phyloP scores from a whole-genome alignment of 495 filamentous ascomycete genomes.

The Trichoderma virens region DNA sequence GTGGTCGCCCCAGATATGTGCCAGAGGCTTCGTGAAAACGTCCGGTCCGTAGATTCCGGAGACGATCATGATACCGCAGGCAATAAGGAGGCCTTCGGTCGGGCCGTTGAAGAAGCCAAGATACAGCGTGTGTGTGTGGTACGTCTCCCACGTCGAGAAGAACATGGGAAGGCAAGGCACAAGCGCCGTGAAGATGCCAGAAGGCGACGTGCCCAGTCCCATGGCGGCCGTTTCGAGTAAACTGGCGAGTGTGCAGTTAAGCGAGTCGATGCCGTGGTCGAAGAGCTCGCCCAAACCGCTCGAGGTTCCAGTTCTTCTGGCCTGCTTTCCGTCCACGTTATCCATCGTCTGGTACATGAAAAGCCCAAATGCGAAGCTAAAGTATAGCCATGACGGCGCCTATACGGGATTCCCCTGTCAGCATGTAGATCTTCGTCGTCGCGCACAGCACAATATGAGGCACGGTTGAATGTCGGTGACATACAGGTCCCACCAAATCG shows the following conservation, averaged over 20 bases:
- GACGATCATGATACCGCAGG: constrained; percentile 72
- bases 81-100: constrained; percentile 89
- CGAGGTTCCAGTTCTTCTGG: constrained; percentile 86
- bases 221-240: constrained; percentile 84
- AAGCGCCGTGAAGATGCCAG: constrained; percentile 85
- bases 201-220: constrained; percentile 72
- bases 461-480: constrained; percentile 17
- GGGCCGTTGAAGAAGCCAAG: constrained; percentile 96
- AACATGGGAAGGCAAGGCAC: constrained; percentile 95
- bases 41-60: constrained; percentile 82
- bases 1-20: constrained; percentile 51
- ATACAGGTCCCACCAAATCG: constrained; percentile 83
- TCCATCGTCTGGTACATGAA: constrained; percentile 99
- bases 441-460: too few species aligned
- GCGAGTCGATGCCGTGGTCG: constrained; percentile 95
- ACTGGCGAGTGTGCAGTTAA: constrained; percentile 91
- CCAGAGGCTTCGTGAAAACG: constrained; percentile 74
- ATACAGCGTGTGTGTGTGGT: constrained; percentile 96
- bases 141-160: constrained; percentile 99
- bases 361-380: constrained; percentile 84
- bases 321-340: constrained; percentile 98
- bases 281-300: constrained; percentile 93
- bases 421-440: not conserved
- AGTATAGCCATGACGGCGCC: constrained; percentile 88
- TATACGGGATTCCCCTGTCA: constrained; percentile 25